Conservation (phyloP, 345 rosid genomes). For the Moricandia moricandioides region DNA sequence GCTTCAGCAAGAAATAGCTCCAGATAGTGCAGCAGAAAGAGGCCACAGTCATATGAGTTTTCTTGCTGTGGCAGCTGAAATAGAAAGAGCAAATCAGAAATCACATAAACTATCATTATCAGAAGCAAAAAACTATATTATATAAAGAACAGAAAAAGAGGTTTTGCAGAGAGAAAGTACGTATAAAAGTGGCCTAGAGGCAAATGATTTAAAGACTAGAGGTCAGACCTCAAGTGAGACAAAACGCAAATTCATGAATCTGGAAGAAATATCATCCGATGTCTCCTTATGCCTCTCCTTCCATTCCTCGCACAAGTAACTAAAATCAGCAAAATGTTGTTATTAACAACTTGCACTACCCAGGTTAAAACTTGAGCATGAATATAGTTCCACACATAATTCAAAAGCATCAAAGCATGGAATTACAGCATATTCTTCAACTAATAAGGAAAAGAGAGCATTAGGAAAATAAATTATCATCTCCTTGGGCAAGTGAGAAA, state of each 20-base stretch:
- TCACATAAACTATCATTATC: conserved; percentile 34
- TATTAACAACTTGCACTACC: conserved; percentile 17
- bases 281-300: conserved; percentile 71
- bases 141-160: background rate
- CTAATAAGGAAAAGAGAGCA: background rate
- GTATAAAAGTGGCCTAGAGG: background rate
- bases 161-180: background rate
- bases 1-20: conserved; percentile 89
- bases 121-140: background rate
- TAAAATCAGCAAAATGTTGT: conserved; percentile 35
- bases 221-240: conserved; percentile 82
- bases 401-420: conserved; percentile 8
- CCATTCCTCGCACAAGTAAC: conserved; percentile 96
- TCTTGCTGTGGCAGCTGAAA: conserved; percentile 97
- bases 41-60: conserved; percentile 91
- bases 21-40: conserved; percentile 90
- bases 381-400: background rate
- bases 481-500: conserved; percentile 1
- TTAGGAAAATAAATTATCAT: background rate
- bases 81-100: conserved; percentile 28
- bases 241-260: conserved; percentile 84
- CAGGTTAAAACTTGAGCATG: background rate
- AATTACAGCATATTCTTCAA: conserved; percentile 10
- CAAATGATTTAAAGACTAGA: conserved; percentile 12
- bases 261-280: conserved; percentile 63